Conservation (phyloP, 371 early-diverging fungal species). For the Lichtheimia ramosa region DNA sequence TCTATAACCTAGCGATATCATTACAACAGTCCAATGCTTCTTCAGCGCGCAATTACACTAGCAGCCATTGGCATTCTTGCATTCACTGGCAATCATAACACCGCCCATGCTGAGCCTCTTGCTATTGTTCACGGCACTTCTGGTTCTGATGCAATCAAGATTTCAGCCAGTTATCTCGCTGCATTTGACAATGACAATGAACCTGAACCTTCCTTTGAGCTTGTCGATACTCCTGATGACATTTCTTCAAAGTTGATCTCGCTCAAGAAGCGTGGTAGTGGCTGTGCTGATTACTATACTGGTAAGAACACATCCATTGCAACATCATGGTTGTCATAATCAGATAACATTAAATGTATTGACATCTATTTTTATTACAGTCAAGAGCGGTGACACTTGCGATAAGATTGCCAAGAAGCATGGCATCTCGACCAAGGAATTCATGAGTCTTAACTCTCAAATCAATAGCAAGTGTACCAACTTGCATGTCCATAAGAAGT, state of each 20-base stretch:
- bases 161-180: conserved; percentile 24
- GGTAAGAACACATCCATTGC: conserved; percentile 15
- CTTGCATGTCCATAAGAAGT: conserved; percentile 38
- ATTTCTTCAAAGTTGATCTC: conserved; percentile 12
- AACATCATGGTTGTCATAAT: not conserved
- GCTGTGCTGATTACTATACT: conserved; percentile 24
- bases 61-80: conserved; percentile 23
- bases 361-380: conserved; percentile 10
- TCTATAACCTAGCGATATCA: conserved; percentile 2
- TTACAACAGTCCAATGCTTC: conserved; percentile 12
- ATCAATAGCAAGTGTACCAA: conserved; percentile 42
- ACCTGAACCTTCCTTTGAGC: conserved; percentile 18
- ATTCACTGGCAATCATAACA: conserved; percentile 15
- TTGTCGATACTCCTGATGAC: conserved; percentile 20
- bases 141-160: conserved; percentile 7
- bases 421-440: conserved; percentile 18
- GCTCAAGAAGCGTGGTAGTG: conserved; percentile 24
- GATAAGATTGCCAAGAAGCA: conserved; percentile 27
- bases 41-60: conserved; percentile 22
- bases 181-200: conserved; percentile 21
- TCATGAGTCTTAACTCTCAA: conserved; percentile 33
- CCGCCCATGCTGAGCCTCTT: conserved; percentile 8
- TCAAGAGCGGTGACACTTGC: conserved; percentile 33
- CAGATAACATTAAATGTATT: no score
- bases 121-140: conserved; percentile 15